Percentiles rank a stretch among this genome's conserved stretches.
Conservation (phyloP, 306 rosid species). For the Castanea mollissima region DNA sequence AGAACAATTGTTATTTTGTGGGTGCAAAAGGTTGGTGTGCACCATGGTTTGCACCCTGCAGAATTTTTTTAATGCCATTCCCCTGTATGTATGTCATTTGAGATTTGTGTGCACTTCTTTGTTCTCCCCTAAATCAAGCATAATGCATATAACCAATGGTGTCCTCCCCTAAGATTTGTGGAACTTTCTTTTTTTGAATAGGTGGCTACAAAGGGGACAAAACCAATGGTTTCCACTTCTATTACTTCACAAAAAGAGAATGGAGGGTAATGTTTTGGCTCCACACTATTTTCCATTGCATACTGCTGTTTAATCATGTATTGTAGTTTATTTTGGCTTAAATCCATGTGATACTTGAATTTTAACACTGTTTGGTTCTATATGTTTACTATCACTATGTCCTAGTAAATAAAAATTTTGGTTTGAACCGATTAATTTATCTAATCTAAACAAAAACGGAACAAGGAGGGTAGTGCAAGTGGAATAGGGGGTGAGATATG, state of each 20-base stretch:
- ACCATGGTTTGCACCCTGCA: neutral
- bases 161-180: neutral
- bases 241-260: constrained; percentile 49
- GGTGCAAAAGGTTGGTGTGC: neutral
- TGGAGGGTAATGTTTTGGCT: constrained; percentile 53
- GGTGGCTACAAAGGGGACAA: constrained; percentile 57
- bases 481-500: neutral
- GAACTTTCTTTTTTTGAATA: constrained; percentile 27
- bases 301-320: neutral
- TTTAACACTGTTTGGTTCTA: constrained; percentile 2
- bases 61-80: neutral
- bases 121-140: neutral
- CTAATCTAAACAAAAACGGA: neutral
- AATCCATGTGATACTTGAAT: constrained; percentile 7
- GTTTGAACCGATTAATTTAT: neutral
- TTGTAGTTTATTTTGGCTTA: neutral
- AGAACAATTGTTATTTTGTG: neutral
- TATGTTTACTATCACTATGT: neutral
- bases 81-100: neutral
- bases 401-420: neutral
- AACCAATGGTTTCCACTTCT: constrained; percentile 50
- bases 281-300: constrained; percentile 13
- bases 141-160: neutral
- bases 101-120: neutral
- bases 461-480: neutral